phyloP scores from a whole-genome alignment of 169 alveolate genomes.

The Plasmodium fragile region DNA sequence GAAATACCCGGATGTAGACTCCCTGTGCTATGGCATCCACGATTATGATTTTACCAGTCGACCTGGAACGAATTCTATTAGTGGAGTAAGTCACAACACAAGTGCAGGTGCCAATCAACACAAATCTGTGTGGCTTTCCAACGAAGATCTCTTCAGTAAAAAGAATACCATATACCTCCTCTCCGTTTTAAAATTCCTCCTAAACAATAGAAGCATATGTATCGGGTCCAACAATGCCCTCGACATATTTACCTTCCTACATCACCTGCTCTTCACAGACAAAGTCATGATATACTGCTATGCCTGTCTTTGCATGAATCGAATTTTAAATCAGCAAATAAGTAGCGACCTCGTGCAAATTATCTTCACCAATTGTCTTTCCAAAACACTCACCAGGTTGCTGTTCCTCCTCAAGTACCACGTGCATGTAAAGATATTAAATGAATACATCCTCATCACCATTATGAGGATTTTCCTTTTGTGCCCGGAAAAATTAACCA shows the following conservation, averaged over 20 bases:
- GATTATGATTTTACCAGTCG: neutral
- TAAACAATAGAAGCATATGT: conserved; percentile 37
- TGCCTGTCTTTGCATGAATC: conserved; percentile 46
- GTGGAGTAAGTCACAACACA: neutral
- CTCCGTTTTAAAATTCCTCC: conserved; percentile 24
- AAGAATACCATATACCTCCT: conserved; percentile 19
- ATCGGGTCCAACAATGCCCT: neutral
- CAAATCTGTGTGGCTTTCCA: conserved; percentile 23
- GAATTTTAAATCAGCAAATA: conserved; percentile 19
- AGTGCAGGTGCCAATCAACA: neutral
- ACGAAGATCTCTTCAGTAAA: conserved; percentile 41
- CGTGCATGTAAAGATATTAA: conserved; percentile 5
- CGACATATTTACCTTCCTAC: conserved; percentile 16
- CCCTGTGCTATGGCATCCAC: neutral
- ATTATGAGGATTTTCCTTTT: conserved; percentile 34
- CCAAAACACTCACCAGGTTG: conserved; percentile 2
- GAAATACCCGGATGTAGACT: conserved; percentile 24
- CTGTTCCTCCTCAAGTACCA: conserved; percentile 35
- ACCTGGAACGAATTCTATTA: neutral
- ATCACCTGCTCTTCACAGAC: conserved; percentile 27
- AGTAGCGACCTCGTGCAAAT: neutral
- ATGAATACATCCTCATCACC: conserved; percentile 57
- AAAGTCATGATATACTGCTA: conserved; percentile 39
- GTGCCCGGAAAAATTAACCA: conserved; percentile 9
- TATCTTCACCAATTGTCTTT: neutral